Conservation (phyloP, 1,284 basidiomycete genomes). For the Malassezia equina region DNA sequence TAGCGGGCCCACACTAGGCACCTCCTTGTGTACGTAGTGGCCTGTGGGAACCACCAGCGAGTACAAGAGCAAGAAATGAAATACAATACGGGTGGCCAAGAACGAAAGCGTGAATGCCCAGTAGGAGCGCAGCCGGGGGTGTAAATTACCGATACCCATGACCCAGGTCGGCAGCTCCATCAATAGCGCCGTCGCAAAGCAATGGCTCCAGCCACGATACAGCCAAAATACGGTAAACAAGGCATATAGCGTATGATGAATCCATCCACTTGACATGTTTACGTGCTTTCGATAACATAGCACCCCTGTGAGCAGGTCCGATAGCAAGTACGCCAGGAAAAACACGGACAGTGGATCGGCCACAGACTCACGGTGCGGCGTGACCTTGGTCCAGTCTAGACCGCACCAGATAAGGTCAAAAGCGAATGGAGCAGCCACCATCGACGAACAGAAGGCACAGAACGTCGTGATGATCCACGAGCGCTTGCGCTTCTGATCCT, state of each 20-base stretch:
- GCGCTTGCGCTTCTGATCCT: conserved; percentile 36
- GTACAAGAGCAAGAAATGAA: conserved; percentile 35
- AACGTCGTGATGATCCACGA: conserved; percentile 47
- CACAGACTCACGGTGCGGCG: conserved; percentile 25
- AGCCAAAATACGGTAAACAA: conserved; percentile 33
- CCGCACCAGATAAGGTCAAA: conserved; percentile 29
- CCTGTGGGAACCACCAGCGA: conserved; percentile 26
- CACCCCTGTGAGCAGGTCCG: conserved; percentile 36
- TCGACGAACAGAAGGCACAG: conserved; percentile 33
- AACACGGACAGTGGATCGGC: conserved; percentile 34
- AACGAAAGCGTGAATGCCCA: conserved; percentile 42
- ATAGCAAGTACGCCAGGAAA: conserved; percentile 42
- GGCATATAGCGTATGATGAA: conserved; percentile 42
- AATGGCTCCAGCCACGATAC: conserved; percentile 34
- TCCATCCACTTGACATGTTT: conserved; percentile 43
- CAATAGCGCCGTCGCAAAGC: conserved; percentile 32
- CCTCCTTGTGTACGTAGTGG: conserved; percentile 23
- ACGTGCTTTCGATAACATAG: conserved; percentile 43
- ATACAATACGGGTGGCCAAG: conserved; percentile 38
- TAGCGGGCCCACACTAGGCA: conserved; percentile 30
- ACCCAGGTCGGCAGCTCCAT: conserved; percentile 45
- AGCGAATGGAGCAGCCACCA: conserved; percentile 35
- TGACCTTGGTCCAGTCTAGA: conserved; percentile 30
- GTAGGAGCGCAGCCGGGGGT: conserved; percentile 41
- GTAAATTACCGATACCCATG: conserved; percentile 41